Evolutionary conservation across 192 early-diverging fungal genomes (phyloP), one percentile per base, ranked within the genome.

Genomic region (Dispira parvispora): DNA sequence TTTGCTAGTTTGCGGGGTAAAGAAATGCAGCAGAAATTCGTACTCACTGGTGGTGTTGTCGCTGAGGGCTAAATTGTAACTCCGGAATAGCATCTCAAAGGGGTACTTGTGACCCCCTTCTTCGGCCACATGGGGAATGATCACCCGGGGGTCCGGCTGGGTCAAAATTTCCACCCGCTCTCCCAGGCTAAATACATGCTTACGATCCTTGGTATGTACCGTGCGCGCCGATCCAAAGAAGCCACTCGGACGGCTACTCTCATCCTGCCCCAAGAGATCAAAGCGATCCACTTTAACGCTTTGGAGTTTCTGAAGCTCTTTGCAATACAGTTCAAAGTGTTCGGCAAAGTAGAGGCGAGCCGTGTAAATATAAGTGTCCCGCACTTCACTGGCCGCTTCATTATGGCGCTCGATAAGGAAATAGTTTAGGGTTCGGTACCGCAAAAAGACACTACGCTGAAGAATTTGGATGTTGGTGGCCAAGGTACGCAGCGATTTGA

Each of bases 1-100:
- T 8, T 81, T 69, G 11, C 71, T 67, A 52, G 78, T 78, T 54
- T 82, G 76, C 20, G 81, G 82, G 45, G 84, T 75, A 70, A 99
- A 96, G 75, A 94, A 99, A 65, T 94, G 89, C 46, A 80, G 73
- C 46, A 85, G 81, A 64, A 99, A 99, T 43, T 91, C 75, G 69
- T 96, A 96, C 72, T 99, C 96, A 11, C 89, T 87, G 50, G 84
- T 88, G 5, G 94, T 91, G 65, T 96, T 96, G 75, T 99, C 96
- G 53, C 90, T 84, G 52, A 99, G 69, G 20, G 94, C 84, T 61
- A 94, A 76, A 58, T 88, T 89, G 74, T 89, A 84, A 67, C 90
- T 92, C 68, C 94, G 85, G 69, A 96, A 95, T 0, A 98, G 76
- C 26, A 74, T 78, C 69, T 96, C 96, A 58, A 85, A 93, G n/a